phyloP scores from a whole-genome alignment of 805 yeast species.

The Metschnikowia amazonensis region DNA sequence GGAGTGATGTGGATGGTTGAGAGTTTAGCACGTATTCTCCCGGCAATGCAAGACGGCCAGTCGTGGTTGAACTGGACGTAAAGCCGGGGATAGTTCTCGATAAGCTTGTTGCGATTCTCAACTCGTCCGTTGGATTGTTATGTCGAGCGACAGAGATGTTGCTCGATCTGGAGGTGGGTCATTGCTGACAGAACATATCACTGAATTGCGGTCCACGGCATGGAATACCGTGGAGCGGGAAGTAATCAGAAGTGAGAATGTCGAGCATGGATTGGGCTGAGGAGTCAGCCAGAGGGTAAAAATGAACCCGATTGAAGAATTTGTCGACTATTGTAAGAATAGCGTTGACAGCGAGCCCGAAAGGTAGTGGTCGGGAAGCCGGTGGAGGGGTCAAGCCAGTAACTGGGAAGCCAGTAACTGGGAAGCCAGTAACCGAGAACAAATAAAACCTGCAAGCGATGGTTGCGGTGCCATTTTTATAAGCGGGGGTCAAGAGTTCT shows the following conservation, averaged over 20 bases:
- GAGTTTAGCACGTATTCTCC: not conserved
- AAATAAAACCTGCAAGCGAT: too few relatives aligned
- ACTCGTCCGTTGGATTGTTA: not conserved
- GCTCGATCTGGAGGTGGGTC: not conserved
- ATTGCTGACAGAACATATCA: not conserved
- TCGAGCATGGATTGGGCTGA: not conserved
- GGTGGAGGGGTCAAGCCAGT: not conserved
- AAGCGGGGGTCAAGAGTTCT: too few relatives aligned
- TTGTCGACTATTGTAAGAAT: not conserved
- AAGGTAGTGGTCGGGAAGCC: not conserved
- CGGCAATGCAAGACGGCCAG: not conserved
- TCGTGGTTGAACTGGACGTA: not conserved
- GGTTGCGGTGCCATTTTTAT: too few relatives aligned
- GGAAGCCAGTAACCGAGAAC: too few relatives aligned
- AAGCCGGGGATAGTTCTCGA: not conserved
- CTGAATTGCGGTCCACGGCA: not conserved
- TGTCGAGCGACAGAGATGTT: not conserved
- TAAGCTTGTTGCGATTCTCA: not conserved
- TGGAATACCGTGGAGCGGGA: not conserved
- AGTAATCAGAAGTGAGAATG: not conserved
- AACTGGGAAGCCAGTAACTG: too few relatives aligned
- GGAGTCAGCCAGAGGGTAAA: not conserved
- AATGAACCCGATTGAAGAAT: not conserved
- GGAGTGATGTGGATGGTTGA: not conserved
- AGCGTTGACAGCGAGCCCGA: not conserved